Base-by-base conservation (phyloP, 169 alveolate species). In the Plasmodium gaboni region DNA sequence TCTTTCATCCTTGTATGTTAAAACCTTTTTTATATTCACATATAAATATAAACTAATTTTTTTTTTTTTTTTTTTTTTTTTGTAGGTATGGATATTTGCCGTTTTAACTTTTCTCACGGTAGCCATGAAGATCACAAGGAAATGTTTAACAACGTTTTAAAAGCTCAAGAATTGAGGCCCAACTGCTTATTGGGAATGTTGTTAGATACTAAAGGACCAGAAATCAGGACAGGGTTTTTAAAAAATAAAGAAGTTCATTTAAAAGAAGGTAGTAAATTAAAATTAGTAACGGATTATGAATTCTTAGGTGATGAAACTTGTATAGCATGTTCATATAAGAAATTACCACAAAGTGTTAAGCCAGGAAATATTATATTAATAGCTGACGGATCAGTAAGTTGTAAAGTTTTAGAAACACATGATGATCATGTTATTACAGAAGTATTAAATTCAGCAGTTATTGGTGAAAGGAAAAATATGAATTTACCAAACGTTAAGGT, bases 161-260 rank as follows among this genome's bases (percentile, higher is more conserved):
- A 97, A 88, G 99, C 99, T 0, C 91, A 96, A 63, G 97, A 95
- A 87, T 95, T 94, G 70, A 96, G 99, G 60, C 99, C 99, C 1
- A 97, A 97, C 15, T 95, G 96, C 74, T 93, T 96, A 2, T 93
- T 97, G 22, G 99, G 99, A 10, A 91, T 98, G 76, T 92, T 98
- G 94, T 95, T 99, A 65, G 99, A 99, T 92, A 99, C 99, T n/a
- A 99, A 98, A 93, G 99, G 99, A 0, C 99, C 99, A 1, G 99
- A 99, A 94, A 97, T 98, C 88, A 91, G 99, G 72, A 98, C 99
- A 5, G 99, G 99, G 55, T 73, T 95, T 87, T 93, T 98, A 59
- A 96, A 96, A 92, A 98, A 97, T 46, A 92, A 95, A 92, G 96
- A 96, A 87, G 95, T 98, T 9, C 93, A 92, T 3, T 92, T 98